These are phyloP conservation scores for Suillus spraguei DNA, from an alignment of 768 basidiomycete species.

Conservation along the genomic window DNA sequence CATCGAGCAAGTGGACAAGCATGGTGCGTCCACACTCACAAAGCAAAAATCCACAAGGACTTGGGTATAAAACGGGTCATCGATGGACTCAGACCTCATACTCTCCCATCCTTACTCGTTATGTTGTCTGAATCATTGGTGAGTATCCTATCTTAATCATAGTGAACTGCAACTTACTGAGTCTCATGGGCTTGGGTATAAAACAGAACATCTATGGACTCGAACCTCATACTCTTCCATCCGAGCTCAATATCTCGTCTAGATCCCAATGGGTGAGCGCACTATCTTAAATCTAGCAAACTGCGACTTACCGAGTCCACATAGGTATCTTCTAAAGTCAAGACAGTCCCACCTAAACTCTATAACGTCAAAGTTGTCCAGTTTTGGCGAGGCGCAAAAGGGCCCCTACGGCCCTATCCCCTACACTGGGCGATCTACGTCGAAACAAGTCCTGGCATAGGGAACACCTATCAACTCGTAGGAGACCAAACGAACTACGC, in stretches of 20 bases:
- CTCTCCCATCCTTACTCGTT: neutral
- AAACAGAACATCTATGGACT: neutral
- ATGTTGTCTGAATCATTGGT: neutral
- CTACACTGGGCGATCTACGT: slow-evolving; percentile 34
- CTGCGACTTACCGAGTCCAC: neutral
- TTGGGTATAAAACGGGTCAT: neutral
- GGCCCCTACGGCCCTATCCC: slow-evolving; percentile 13
- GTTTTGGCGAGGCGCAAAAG: slow-evolving; percentile 25
- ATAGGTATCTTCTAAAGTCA: slow-evolving; percentile 5
- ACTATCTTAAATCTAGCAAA: neutral
- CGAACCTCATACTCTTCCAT: neutral
- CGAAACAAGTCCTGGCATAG: slow-evolving; percentile 19
- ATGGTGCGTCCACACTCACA: neutral
- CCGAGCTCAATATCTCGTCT: neutral
- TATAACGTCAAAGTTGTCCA: slow-evolving; percentile 31
- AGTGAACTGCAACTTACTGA: neutral
- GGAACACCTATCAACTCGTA: slow-evolving; percentile 30
- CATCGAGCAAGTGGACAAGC: neutral
- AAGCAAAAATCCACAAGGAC: neutral
- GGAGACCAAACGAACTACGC: slow-evolving; percentile 28
- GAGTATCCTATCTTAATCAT: neutral
- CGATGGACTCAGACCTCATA: neutral
- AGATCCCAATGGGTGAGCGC: neutral
- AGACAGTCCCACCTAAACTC: slow-evolving; percentile 17
- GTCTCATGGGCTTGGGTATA: neutral